These are phyloP conservation scores for Biscogniauxia sp. DNA, from an alignment of 2,329 filamentous ascomycete species.

Conservation along the genomic window DNA sequence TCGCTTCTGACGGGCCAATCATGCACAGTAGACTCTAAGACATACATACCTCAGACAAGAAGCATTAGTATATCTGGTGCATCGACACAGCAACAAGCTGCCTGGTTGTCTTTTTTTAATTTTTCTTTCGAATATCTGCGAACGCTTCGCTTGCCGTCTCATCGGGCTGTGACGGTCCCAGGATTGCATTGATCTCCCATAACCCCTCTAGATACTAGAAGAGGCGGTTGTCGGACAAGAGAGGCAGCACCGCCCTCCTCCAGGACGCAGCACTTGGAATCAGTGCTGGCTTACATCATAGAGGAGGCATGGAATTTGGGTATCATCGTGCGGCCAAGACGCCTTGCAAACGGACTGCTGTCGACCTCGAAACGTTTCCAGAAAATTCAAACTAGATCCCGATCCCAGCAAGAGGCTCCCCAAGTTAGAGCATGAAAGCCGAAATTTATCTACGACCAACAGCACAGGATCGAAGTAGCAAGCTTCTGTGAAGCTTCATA, in stretches of 20 bases:
- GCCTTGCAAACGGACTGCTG: constrained; percentile 3
- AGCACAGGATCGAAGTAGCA: too few relatives aligned
- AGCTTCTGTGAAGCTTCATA: too few relatives aligned
- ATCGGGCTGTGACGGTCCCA: constrained; percentile 3
- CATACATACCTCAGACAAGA: constrained; percentile 17
- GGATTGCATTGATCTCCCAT: neutral
- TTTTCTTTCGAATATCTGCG: constrained; percentile 3
- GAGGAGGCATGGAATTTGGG: neutral
- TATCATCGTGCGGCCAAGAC: neutral
- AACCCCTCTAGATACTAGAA: neutral
- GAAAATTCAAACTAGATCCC: constrained; percentile 4
- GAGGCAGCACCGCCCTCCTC: neutral
- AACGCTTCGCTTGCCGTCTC: constrained; percentile 3
- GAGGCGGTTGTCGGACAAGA: neutral
- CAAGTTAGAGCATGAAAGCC: neutral
- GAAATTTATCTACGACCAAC: too few relatives aligned
- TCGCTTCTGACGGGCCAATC: constrained; percentile 11
- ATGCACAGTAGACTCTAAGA: constrained; percentile 17
- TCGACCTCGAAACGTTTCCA: constrained; percentile 2
- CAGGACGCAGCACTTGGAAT: neutral
- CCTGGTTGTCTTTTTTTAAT: constrained; percentile 1
- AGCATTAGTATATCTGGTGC: constrained; percentile 16
- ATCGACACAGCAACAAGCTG: constrained; percentile 10
- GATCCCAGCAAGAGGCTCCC: constrained; percentile 12
- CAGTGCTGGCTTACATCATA: neutral